Conservation (phyloP, 2,329 filamentous ascomycete genomes). For the Arachnomyces sp. region DNA sequence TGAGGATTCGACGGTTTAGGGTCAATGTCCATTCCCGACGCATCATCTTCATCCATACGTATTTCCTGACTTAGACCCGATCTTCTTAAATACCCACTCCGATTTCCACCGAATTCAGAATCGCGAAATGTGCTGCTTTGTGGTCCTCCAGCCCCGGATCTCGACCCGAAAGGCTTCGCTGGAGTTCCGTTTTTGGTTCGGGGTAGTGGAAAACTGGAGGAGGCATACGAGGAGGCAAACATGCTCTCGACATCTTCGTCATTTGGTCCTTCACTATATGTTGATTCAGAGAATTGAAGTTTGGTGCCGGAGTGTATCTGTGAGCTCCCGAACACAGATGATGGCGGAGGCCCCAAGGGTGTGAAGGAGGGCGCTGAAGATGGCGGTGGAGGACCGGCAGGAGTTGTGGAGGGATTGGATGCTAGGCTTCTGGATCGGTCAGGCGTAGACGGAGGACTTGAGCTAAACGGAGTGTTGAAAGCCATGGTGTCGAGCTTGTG, state of each 20-base stretch:
- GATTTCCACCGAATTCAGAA: conserved; percentile 18
- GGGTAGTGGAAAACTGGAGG: conserved; percentile 24
- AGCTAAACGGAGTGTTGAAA: conserved; percentile 28
- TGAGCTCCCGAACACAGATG: conserved; percentile 46
- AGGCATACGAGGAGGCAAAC: conserved; percentile 30
- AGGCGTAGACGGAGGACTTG: conserved; percentile 33
- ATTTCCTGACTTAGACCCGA: conserved; percentile 24
- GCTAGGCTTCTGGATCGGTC: conserved; percentile 30
- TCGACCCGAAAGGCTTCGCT: conserved; percentile 11
- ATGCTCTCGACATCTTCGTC: conserved; percentile 26
- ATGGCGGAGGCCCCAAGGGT: conserved; percentile 47
- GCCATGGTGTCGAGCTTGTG: conserved; percentile 21
- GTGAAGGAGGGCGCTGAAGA: conserved; percentile 49
- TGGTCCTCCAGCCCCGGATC: conserved; percentile 1
- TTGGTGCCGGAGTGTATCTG: conserved; percentile 33
- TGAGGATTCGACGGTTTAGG: conserved; percentile 15
- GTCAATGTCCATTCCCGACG: conserved; percentile 28
- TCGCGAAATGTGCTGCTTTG: background rate
- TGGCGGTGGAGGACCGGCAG: conserved; percentile 47
- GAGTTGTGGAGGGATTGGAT: conserved; percentile 48
- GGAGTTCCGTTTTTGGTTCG: conserved; percentile 21
- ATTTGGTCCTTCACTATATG: too few species aligned
- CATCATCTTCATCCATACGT: conserved; percentile 27
- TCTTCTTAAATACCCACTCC: conserved; percentile 21
- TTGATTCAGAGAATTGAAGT: conserved; percentile 25